Evolutionary conservation across 306 rosid genomes (phyloP), one percentile per base, ranked within the genome.

Genomic region (Datisca glomerata): DNA sequence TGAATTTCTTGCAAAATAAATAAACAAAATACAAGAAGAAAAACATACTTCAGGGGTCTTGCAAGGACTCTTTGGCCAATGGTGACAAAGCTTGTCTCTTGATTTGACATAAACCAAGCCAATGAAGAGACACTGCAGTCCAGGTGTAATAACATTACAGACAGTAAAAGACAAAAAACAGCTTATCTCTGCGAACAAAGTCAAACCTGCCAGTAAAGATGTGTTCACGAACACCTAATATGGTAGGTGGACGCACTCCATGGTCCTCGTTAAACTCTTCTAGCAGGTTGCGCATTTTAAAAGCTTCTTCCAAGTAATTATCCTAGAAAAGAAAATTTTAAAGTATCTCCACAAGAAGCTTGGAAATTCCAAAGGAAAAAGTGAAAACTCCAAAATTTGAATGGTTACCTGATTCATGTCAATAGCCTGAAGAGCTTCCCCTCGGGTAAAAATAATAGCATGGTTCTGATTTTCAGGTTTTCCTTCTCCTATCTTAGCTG

Each of bases 41-140:
- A 47, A 47, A 37, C 98, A 46, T 80, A 89, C 98, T 80, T 89
- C 55, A 89, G 56, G 51, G 98, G 98, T 53, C 93, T 77, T 66
- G 98, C 98, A 38, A 89, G 95, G 66, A 84, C 93, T 65, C 98
- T 74, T 63, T 89, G 98, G 37, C 98, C 98, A 37, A 89, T 65
- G 39, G 98, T 89, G 51, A 89, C 98, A 57, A 89, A 89, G 59
- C 91, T 77, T 44, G 87, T 77, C 64, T 89, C 98, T 73, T 89
- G 98, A 75, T 89, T 89, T 53, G 98, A 89, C 98, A 89, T 89
- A 59, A 89, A 89, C 98, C 98, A 89, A 47, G 93, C 98, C 81
- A 84, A 57, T 38, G 98, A 89, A 51, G 98, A 89, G 34, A 89
- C 98, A 84, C 98, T 89, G 93, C 43, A 49, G 46, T 51, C 18